Evolutionary conservation across 2,329 filamentous ascomycete species (phyloP).

Genomic region (Fusarium ambrosium): DNA sequence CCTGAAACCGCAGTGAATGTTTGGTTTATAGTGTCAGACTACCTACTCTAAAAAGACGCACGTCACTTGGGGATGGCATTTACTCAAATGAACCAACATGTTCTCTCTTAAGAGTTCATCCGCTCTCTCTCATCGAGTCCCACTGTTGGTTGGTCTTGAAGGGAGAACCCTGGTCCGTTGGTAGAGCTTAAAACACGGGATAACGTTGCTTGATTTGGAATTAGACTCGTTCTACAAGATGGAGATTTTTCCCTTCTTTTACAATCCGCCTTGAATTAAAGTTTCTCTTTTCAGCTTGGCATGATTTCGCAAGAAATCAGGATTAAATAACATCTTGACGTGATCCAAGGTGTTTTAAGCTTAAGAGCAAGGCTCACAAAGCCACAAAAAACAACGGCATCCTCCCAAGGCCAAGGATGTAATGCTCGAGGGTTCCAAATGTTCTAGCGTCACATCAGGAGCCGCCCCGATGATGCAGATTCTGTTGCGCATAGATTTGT

Average conservation of each 20-base stretch:
- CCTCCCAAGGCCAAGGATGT: neutral
- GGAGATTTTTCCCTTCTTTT: neutral
- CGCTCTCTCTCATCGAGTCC: neutral
- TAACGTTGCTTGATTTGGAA: constrained; percentile 10
- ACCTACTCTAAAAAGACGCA: neutral
- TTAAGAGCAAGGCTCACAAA: constrained; percentile 5
- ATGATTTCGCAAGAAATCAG: neutral
- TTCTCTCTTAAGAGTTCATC: constrained; percentile 24
- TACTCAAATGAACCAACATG: constrained; percentile 1
- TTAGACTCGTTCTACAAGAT: neutral
- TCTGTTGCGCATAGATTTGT: constrained; percentile 19
- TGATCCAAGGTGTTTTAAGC: constrained; percentile 2
- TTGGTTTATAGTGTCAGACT: neutral
- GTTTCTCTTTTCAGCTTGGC: neutral
- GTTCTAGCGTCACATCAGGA: constrained; percentile 19
- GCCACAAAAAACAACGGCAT: neutral
- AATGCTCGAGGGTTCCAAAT: constrained; percentile 44
- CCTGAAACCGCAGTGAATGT: neutral
- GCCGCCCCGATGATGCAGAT: constrained; percentile 20
- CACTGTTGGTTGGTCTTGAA: constrained; percentile 1
- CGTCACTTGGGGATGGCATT: neutral
- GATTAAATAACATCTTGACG: neutral
- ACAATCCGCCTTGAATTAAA: neutral
- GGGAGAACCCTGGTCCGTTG: neutral
- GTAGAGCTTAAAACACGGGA: constrained; percentile 21